Base-by-base conservation (phyloP, 345 rosid genomes). In the Limnanthes douglasii region DNA sequence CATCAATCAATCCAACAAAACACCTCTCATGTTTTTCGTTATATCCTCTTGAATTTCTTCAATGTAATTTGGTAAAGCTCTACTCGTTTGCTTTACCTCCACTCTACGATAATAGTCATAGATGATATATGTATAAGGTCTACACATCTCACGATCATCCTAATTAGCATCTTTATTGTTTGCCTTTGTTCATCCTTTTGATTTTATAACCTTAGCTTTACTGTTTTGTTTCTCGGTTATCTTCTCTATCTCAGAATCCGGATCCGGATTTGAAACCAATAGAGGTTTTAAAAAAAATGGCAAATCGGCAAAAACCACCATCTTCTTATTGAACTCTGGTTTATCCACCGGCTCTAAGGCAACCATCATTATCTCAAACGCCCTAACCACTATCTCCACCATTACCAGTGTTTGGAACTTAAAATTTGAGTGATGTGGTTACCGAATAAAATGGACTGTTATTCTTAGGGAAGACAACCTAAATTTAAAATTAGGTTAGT, bases 1-100 rank as follows among this genome's bases (percentile, higher is more conserved):
- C 34, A 69, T 73, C 54, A 72, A 42, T 86, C 82, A 75, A 49
- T 69, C 86, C 32, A 69, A 67, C 43, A 72, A 27, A 26, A 61
- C 43, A 39, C 60, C 73, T 47, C 83, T 51, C 93, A 80, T 80
- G 25, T 62, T 67, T 15, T 64, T 61, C 6, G 54, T 69, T 11
- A 75, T 43, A 51, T 72, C 82, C 16, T 54, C 69, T 45, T 80
- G 86, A n/a, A 80, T 54, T 20, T 45, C 54, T 40, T 67, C 76
- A 21, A 80, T 46, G 56, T 75, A 75, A 56, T 69, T 43, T 7
- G 65, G 70, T 30, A 43, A 42, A 5, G 82, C 70, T 41, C 82
- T 64, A 25, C 68, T 60, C 53, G 46, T 64, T 13, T 62, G 60
- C 30, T 70, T 68, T n/a, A n/a, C n/a, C 53, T 54, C 59, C 21